phyloP scores from a whole-genome alignment of 768 basidiomycete species.

The Sporobolomyces phaffii region DNA sequence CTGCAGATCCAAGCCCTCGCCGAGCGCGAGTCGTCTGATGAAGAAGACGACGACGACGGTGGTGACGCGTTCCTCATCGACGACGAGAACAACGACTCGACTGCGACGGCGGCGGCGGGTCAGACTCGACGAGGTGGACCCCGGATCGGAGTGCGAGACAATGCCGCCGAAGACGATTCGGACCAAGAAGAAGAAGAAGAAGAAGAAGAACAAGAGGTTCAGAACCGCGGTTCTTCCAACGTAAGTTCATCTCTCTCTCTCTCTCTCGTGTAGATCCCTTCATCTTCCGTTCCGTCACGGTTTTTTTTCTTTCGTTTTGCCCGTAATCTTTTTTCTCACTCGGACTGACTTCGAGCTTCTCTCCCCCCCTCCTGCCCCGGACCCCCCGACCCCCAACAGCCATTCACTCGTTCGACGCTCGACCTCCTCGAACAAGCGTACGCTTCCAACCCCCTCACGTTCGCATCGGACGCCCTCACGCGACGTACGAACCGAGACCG shows the following conservation, averaged over 20 bases:
- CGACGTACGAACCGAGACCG: conserved; percentile 58
- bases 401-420: conserved; percentile 38
- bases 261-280: too few species aligned
- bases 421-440: conserved; percentile 64
- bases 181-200: conserved; percentile 44
- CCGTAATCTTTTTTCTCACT: background rate
- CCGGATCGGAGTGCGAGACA: conserved; percentile 24
- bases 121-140: background rate
- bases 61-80: conserved; percentile 50
- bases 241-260: conserved; percentile 8
- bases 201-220: conserved; percentile 13
- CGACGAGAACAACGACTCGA: background rate
- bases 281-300: too few species aligned
- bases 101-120: too few species aligned
- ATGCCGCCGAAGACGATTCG: conserved; percentile 49
- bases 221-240: conserved; percentile 42
- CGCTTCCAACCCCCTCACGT: conserved; percentile 64
- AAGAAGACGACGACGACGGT: conserved; percentile 46
- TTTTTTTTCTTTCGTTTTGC: too few species aligned
- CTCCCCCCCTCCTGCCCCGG: conserved; percentile 11
- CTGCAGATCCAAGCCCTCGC: conserved; percentile 71
- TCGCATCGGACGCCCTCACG: conserved; percentile 69
- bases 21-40: conserved; percentile 54
- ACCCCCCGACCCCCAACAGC: conserved; percentile 36
- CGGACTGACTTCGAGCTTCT: background rate